phyloP scores from a whole-genome alignment of 2,329 filamentous ascomycete species.

The Stylonectria norvegica region DNA sequence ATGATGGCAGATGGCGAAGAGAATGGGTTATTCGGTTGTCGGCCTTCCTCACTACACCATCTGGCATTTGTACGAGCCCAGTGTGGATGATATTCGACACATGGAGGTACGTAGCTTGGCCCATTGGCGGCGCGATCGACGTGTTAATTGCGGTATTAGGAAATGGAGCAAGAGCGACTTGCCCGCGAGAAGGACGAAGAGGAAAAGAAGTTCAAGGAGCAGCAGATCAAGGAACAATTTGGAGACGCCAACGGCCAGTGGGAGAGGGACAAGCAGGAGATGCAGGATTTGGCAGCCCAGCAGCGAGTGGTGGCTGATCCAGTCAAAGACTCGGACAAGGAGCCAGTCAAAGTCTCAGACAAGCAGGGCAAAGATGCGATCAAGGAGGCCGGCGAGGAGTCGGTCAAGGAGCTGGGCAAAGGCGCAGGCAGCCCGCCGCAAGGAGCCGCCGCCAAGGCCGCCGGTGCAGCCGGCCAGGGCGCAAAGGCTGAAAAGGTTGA shows the following conservation, averaged over 20 bases:
- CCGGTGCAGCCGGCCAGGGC: neutral
- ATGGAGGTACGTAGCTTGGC: conserved; percentile 81
- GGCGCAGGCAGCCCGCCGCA: conserved; percentile 1
- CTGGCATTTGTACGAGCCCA: conserved; percentile 99
- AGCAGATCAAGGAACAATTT: conserved; percentile 72
- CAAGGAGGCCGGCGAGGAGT: too few species aligned
- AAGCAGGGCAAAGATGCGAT: conserved; percentile 1
- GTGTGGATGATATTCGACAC: conserved; percentile 91
- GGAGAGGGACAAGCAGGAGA: conserved; percentile 83
- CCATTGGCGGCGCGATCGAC: too few species aligned
- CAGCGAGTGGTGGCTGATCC: conserved; percentile 4
- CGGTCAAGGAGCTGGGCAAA: conserved; percentile 1
- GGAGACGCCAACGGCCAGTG: conserved; percentile 74
- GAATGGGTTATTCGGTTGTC: conserved; percentile 93
- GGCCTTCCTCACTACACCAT: conserved; percentile 97
- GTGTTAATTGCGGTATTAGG: conserved; percentile 53
- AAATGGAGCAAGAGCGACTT: conserved; percentile 88
- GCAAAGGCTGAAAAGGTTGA: conserved; percentile 7
- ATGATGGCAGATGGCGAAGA: conserved; percentile 82
- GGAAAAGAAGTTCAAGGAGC: conserved; percentile 71
- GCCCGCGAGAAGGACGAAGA: conserved; percentile 68
- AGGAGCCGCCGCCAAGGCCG: conserved; percentile 8
- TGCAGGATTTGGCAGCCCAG: conserved; percentile 58
- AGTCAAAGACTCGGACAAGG: conserved; percentile 14
- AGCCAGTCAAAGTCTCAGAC: conserved; percentile 22